phyloP scores from a whole-genome alignment of 257 asterid genomes.

The Fraxinus americana region DNA sequence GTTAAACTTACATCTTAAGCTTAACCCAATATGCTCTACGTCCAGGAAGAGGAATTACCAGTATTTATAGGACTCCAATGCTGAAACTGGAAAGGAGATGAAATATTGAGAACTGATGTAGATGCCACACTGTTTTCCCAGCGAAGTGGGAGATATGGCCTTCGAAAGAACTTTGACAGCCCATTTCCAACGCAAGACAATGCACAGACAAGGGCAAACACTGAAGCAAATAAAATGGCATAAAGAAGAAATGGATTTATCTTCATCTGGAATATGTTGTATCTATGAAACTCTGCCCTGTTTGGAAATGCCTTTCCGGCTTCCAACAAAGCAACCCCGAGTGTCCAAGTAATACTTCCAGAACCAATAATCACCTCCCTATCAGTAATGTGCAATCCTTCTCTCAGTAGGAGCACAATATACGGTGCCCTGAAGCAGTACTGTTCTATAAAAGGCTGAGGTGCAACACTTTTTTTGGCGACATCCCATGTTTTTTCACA shows the following conservation, averaged over 20 bases:
- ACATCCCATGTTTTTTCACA: constrained; percentile 54
- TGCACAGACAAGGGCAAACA: constrained; percentile 49
- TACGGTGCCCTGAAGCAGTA: constrained; percentile 75
- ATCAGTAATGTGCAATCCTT: constrained; percentile 70
- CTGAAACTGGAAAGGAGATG: constrained; percentile 54
- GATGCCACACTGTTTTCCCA: constrained; percentile 46
- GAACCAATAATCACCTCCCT: constrained; percentile 53
- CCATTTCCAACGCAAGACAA: constrained; percentile 38
- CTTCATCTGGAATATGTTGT: constrained; percentile 44
- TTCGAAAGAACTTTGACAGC: constrained; percentile 48
- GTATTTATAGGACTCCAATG: constrained; percentile 68
- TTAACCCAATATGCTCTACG: not conserved
- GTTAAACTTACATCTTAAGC: not conserved
- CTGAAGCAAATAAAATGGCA: constrained; percentile 45
- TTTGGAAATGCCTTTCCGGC: constrained; percentile 55
- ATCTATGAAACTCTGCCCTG: constrained; percentile 35
- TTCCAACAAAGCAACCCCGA: constrained; percentile 71
- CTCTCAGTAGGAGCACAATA: constrained; percentile 55
- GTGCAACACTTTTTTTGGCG: constrained; percentile 57
- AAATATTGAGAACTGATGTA: constrained; percentile 46
- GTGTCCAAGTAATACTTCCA: constrained; percentile 76
- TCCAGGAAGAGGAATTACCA: constrained; percentile 33
- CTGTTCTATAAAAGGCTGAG: constrained; percentile 74
- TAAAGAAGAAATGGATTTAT: constrained; percentile 41
- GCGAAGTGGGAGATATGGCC: constrained; percentile 62